Evolutionary conservation across 1,139 yeast genomes (phyloP), one percentile per base, ranked within the genome.

Genomic region (Kodamaea plutei): DNA sequence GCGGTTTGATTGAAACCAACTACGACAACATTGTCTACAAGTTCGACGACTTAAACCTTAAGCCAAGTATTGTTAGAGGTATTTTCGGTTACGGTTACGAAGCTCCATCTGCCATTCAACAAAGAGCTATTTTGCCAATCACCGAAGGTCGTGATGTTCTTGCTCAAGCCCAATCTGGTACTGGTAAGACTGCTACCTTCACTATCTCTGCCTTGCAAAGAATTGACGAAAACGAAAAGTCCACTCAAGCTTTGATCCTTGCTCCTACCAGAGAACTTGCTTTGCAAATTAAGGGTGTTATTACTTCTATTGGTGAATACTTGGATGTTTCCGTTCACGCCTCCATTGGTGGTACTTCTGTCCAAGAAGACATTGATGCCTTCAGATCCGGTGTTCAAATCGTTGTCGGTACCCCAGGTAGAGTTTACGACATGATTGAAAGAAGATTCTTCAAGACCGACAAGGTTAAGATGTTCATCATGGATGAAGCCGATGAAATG

Each of bases 221-320:
- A 76, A 82, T 88, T 52, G 95, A 87, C 63, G 79, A 71, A 56
- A 72, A 61, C 58, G 74, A 76, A 58, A 79, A 80, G 68, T 64
- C 81, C 58, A 87, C 93, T 53, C 95, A 84, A 73, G 96, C 96
- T 53, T 77, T 91, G 65, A 88, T 91, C 57, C 77, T 91, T 61
- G 95, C 96, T 43, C 98, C 98, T 61, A 91, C 98, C 64, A 87
- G 98, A 76, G 98, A 91, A 75, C 79, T 91, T 71, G 98, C 97
- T 41, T 74, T 87, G 56, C 98, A 91, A 76, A 91, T 91, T 64
- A 95, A 89, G 75, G 87, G 85, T 66, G 98, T 91, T 58, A 91
- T 91, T 47, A 73, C 87, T 58, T 87, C 91, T 55, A 79, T 91
- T 54, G 97, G 97, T 57, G 79, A 84, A 66, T 89, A 87, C 78